These are phyloP conservation scores for Penicillium lagena DNA, from an alignment of 495 filamentous ascomycete genomes.

Conservation along the genomic window DNA sequence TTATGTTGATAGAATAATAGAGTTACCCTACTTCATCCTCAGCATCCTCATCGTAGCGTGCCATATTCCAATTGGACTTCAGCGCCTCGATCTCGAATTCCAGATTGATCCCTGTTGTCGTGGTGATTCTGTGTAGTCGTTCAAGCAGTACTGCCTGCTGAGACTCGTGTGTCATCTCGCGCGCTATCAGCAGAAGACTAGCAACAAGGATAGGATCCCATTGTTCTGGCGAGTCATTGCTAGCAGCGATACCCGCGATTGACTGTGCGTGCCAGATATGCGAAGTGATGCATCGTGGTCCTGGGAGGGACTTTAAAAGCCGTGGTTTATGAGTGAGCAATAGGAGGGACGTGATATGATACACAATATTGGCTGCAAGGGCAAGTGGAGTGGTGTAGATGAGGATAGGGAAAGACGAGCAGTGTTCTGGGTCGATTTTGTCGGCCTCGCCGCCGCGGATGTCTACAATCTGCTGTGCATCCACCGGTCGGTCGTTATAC, in stretches of 20 bases:
- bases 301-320: conserved; percentile 17
- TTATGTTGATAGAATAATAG: conserved; percentile 7
- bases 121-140: conserved; percentile 6
- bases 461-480: conserved; percentile 19
- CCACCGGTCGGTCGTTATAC: conserved; percentile 20
- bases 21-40: conserved; percentile 8
- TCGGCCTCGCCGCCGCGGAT: conserved; percentile 19
- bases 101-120: conserved; percentile 15
- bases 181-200: conserved; percentile 12
- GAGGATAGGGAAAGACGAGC: conserved; percentile 19
- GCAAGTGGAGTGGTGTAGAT: conserved; percentile 24
- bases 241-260: conserved; percentile 16
- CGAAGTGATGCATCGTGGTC: conserved; percentile 18
- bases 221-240: conserved; percentile 21
- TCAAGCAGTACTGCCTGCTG: conserved; percentile 14
- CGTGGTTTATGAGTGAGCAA: conserved; percentile 18
- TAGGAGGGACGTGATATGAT: conserved; percentile 17
- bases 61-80: conserved; percentile 11
- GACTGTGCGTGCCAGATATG: conserved; percentile 25
- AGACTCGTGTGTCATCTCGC: conserved; percentile 21
- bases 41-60: conserved; percentile 16
- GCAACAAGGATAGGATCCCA: conserved; percentile 20
- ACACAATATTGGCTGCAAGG: conserved; percentile 22
- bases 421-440: conserved; percentile 16
- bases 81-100: conserved; percentile 9